A percentile compares a stretch with the other conserved stretches of the same genome.
These are phyloP conservation scores for Trichothecium sympodiale DNA, from an alignment of 2,329 filamentous ascomycete species.

Conservation along the genomic window DNA sequence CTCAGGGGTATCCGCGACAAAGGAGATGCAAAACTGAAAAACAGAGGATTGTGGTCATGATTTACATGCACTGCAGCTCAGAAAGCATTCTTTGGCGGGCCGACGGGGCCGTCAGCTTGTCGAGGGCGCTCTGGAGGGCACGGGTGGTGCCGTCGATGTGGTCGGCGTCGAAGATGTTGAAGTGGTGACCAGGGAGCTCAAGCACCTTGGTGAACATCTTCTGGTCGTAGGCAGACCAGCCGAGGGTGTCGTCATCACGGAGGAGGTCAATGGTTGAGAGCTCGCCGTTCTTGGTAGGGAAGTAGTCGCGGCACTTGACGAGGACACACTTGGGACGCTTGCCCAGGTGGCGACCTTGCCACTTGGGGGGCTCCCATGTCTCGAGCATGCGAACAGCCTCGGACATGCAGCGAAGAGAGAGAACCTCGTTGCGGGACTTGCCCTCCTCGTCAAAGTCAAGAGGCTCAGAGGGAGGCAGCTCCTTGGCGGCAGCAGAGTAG, in stretches of 20 bases:
- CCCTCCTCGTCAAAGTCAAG: conserved; percentile 14
- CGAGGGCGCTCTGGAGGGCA: not conserved
- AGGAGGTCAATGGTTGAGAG: conserved; percentile 29
- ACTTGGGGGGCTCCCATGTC: conserved; percentile 28
- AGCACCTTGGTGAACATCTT: conserved; percentile 32
- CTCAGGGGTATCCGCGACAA: no score
- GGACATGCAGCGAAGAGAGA: conserved; percentile 26
- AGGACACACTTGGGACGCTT: conserved; percentile 30
- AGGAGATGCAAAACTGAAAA: not conserved
- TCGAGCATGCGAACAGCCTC: conserved; percentile 28
- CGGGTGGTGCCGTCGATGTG: conserved; percentile 10
- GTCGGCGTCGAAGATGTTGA: conserved; percentile 28
- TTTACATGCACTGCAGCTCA: conserved; percentile 4
- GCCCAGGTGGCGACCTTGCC: conserved; percentile 16
- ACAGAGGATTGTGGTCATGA: not conserved
- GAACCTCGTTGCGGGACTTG: conserved; percentile 21
- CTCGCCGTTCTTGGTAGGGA: conserved; percentile 19
- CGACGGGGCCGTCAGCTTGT: conserved; percentile 2
- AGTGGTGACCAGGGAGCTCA: conserved; percentile 42
- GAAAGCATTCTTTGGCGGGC: conserved; percentile 2
- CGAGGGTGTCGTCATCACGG: conserved; percentile 29
- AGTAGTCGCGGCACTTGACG: conserved; percentile 29
- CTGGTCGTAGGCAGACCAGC: conserved; percentile 36
- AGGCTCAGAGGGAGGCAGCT: conserved; percentile 4
- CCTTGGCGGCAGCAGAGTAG: conserved; percentile 17